Percentiles rank a stretch among this genome's conserved stretches.
phyloP scores from a whole-genome alignment of 768 basidiomycete genomes.

The Russula sp. region DNA sequence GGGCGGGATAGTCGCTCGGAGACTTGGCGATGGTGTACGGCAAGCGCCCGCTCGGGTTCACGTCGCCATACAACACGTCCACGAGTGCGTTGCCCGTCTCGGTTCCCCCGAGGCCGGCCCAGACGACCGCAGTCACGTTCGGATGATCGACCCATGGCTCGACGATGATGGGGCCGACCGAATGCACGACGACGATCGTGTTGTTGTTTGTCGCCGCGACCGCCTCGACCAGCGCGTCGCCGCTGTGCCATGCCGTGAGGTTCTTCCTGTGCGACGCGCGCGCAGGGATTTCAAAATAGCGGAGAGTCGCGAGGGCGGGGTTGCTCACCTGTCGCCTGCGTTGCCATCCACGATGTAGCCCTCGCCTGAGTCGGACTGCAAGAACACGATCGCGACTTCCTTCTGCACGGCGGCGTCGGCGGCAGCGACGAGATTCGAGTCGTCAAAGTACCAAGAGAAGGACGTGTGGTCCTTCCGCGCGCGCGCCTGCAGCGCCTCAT shows the following conservation, averaged over 20 bases:
- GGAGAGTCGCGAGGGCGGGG: slow-evolving; percentile 25
- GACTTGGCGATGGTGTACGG: slow-evolving; percentile 69
- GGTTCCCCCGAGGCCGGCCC: slow-evolving; percentile 59
- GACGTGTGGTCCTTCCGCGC: slow-evolving; percentile 61
- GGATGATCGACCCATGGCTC: slow-evolving; percentile 71
- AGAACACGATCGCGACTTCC: slow-evolving; percentile 48
- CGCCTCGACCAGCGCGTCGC: slow-evolving; percentile 39
- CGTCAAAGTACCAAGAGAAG: slow-evolving; percentile 62
- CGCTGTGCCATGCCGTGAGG: slow-evolving; percentile 36
- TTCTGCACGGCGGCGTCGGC: slow-evolving; percentile 45
- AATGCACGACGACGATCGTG: slow-evolving; percentile 76
- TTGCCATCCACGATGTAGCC: slow-evolving; percentile 57
- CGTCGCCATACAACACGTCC: slow-evolving; percentile 70
- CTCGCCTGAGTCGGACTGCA: slow-evolving; percentile 34
- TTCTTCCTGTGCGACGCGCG: slow-evolving; percentile 25
- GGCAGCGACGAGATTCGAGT: slow-evolving; percentile 53
- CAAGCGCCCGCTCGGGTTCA: slow-evolving; percentile 68
- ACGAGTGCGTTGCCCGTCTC: slow-evolving; percentile 60
- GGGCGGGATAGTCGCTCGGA: slow-evolving; percentile 45
- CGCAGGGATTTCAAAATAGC: neutral
- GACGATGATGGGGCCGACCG: slow-evolving; percentile 64
- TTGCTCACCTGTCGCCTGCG: slow-evolving; percentile 46
- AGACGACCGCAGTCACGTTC: slow-evolving; percentile 58
- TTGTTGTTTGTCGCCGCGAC: slow-evolving; percentile 68
- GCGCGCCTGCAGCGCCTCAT: slow-evolving; percentile 74